These are phyloP conservation scores for Arachis hypogaea DNA, from an alignment of 306 rosid species.

Conservation along the genomic window DNA sequence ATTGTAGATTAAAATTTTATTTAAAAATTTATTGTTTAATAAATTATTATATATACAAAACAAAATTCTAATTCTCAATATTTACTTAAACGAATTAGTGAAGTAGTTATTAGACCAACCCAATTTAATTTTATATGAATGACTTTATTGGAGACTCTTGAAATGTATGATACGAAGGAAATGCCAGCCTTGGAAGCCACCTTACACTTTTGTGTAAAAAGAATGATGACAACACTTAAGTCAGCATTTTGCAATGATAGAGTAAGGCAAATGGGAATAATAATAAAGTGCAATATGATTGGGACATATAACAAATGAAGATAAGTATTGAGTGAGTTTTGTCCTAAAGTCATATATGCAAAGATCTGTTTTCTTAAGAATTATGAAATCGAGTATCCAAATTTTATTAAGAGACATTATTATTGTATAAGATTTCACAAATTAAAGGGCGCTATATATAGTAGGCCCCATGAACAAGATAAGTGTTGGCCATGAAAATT, in stretches of 20 bases:
- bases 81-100: no score
- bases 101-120: no score
- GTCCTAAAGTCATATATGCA: background rate
- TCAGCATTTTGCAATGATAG: background rate
- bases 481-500: background rate
- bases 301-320: background rate
- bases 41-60: no score
- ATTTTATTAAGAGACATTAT: background rate
- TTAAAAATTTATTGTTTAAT: no score
- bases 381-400: background rate
- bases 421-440: background rate
- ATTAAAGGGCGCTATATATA: background rate
- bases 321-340: background rate
- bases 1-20: no score
- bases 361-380: background rate
- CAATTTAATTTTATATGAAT: no score
- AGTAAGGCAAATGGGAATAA: background rate
- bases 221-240: background rate
- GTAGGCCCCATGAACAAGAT: background rate
- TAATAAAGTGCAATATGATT: background rate
- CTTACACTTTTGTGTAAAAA: background rate
- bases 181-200: background rate
- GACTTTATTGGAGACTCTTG: no score
- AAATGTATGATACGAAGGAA: no score
- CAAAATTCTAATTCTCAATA: no score